A percentile compares a stretch with the other conserved stretches of the same genome.
Evolutionary conservation across 2,329 filamentous ascomycete genomes (phyloP).

Genomic region (Myotisia sp.): DNA sequence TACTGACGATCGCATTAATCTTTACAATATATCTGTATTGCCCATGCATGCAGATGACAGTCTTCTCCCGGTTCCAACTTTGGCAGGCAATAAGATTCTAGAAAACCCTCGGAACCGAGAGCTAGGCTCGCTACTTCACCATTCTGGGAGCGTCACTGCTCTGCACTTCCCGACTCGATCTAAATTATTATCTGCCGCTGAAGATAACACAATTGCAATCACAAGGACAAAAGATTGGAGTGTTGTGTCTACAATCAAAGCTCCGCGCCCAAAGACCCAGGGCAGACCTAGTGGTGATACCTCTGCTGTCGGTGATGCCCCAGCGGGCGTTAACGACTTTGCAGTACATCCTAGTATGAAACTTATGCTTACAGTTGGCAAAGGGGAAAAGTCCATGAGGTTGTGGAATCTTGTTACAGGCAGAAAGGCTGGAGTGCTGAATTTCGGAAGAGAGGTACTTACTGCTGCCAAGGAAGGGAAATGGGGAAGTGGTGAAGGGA

Average conservation of each 20-base stretch:
- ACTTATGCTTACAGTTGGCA: constrained; percentile 84
- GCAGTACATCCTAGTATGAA: constrained; percentile 94
- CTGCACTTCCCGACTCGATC: constrained; percentile 70
- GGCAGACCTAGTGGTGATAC: constrained; percentile 84
- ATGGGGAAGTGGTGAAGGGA: constrained; percentile 66
- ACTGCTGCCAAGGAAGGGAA: constrained; percentile 61
- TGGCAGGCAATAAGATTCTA: constrained; percentile 58
- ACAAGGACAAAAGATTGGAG: constrained; percentile 81
- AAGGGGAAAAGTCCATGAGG: constrained; percentile 79
- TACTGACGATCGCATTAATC: constrained; percentile 87
- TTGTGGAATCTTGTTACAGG: constrained; percentile 95
- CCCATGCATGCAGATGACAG: constrained; percentile 43
- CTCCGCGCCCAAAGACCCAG: constrained; percentile 63
- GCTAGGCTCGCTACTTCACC: constrained; percentile 73
- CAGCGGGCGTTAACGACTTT: constrained; percentile 86
- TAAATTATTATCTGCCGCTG: constrained; percentile 75
- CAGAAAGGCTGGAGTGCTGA: constrained; percentile 85
- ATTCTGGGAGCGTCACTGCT: constrained; percentile 65
- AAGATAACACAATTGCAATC: constrained; percentile 84
- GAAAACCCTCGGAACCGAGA: constrained; percentile 82
- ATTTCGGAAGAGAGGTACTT: constrained; percentile 62
- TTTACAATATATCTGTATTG: constrained; percentile 72
- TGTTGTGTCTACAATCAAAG: constrained; percentile 74
- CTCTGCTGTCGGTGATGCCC: constrained; percentile 62
- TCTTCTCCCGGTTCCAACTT: constrained; percentile 47